Evolutionary conservation across 257 asterid genomes (phyloP), one percentile per base, ranked within the genome.

Genomic region (Fraxinus excelsior): DNA sequence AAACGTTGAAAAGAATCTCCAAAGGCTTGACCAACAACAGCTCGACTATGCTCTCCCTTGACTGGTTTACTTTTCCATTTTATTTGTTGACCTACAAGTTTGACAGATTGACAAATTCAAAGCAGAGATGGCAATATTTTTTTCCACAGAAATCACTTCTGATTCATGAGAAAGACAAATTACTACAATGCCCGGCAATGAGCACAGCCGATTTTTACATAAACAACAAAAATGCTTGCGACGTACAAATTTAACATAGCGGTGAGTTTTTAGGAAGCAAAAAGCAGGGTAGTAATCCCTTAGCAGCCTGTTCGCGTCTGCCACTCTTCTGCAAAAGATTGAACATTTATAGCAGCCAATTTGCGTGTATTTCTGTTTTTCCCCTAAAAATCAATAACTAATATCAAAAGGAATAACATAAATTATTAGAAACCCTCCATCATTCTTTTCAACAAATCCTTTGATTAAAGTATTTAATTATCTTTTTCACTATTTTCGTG

Each of bases 391-490:
- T 46, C 19, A 14, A 13, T 23, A 29, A 69, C 69, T 3, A 60
- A 46, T 60, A 64, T 74, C 19, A 70, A 35, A 29, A 23, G 62
- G 70, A 68, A 11, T 74, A 42, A 35, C 42, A 26, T 66, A 56
- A 26, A 49, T 77, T 70, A 42, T 25, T 4, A 70, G 56, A 79
- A 28, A 10, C 65, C 40, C 81, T 68, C 49, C 56, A 34, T 23
- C 35, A 14, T 28, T 40, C 68, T 26, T 66, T 73, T 37, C 14
- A 49, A 66, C 51, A 68, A 49, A 77, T 4, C 76, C 64, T 62
- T 67, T 29, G 74, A 74, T 29, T 78, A 25, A 32, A 82, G 71
- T 74, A 70, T 70, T 71, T 65, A 76, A 72, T 38, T 69, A 25
- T 25, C 40, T 73, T 67, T 34, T 74, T 68, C 44, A 42, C 73